Evolutionary conservation across 2,329 filamentous ascomycete genomes (phyloP), one percentile per base, ranked within the genome.

Genomic region (Fusarium tupiense): DNA sequence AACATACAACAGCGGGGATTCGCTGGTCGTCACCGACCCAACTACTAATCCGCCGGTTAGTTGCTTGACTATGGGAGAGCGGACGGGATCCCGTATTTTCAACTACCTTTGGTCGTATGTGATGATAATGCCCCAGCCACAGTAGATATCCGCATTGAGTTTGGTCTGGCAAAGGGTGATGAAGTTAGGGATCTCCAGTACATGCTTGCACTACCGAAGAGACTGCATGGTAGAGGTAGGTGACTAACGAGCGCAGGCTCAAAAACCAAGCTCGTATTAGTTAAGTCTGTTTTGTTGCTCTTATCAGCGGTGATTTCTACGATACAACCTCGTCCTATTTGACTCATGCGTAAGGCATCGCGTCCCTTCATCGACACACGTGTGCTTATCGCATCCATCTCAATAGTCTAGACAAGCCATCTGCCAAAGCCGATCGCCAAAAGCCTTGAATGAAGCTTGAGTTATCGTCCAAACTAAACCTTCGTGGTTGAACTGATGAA

Each of bases 401-500:
- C 16, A 37, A 40, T 13, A 33, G 29, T 35, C 13, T 46, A 38
- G 35, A 47, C 19, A 41, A 33, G n/a, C 44, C 29, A 59, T 43
- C 35, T 41, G 31, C 46, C 44, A 49, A 22, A 26, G 35, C 20
- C 22, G 43, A 65, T 53, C 38, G 17, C 6, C n/a, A 38, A 11
- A 20, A 47, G 4, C 11, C 19, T 61, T 19, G 7, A 49, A 35
- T n/a, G n/a, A 53, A 35, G 46, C 47, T 41, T 37, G 40, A 44
- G 22, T 24, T 38, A 61, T 38, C n/a, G 29, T 41, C 49, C 22
- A 49, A 38, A n/a, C 33, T 69, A 35, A 24, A 44, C 61, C 60
- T 75, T 75, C 73, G 73, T 75, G 73, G 53, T 63, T 62, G 50
- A 65, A 44, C 40, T 49, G 37, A n/a, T 56, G n/a, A 29, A 41